Conservation (phyloP, 495 filamentous ascomycete genomes). For the Staphylotrichum tortipilum region DNA sequence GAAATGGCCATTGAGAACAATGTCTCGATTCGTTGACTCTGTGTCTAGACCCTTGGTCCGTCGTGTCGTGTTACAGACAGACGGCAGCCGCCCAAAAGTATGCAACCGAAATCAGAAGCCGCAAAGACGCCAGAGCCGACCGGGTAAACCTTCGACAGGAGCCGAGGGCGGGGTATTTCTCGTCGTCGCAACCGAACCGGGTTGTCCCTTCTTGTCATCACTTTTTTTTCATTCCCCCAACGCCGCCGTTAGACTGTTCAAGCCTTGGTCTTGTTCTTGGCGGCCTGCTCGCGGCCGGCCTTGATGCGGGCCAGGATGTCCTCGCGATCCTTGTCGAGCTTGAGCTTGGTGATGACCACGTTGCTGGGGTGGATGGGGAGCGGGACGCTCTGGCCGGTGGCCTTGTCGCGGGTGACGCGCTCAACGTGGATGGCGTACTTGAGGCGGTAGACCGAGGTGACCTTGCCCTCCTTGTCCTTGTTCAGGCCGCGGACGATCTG, state of each 20-base stretch:
- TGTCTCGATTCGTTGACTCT: constrained; percentile 34
- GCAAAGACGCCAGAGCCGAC: constrained; percentile 24
- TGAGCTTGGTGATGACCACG: constrained; percentile 93
- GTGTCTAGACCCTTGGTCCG: constrained; percentile 20
- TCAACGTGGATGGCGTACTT: constrained; percentile 93
- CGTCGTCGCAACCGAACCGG: constrained; percentile 10
- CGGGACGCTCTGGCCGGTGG: constrained; percentile 81
- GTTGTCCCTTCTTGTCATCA: constrained; percentile 7
- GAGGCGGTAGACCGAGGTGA: constrained; percentile 93
- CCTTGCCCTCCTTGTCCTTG: constrained; percentile 94
- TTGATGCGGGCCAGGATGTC: constrained; percentile 78
- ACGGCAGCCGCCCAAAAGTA: constrained; percentile 14
- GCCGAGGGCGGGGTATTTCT: constrained; percentile 12
- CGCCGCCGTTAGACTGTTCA: constrained; percentile 9
- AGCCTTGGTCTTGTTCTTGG: constrained; percentile 43
- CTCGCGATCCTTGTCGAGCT: constrained; percentile 98
- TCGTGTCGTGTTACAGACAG: constrained; percentile 4
- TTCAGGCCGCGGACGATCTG: constrained; percentile 74
- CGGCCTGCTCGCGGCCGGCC: constrained; percentile 61
- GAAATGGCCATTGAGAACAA: constrained; percentile 54
- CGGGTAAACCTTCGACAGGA: constrained; percentile 10
- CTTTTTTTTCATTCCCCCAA: constrained; percentile 10
- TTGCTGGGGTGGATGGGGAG: constrained; percentile 86
- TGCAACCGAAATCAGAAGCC: constrained; percentile 16
- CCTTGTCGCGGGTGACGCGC: constrained; percentile 88